Base-by-base conservation (phyloP, 208 protist species). In the Acanthamoeba castellanii region DNA sequence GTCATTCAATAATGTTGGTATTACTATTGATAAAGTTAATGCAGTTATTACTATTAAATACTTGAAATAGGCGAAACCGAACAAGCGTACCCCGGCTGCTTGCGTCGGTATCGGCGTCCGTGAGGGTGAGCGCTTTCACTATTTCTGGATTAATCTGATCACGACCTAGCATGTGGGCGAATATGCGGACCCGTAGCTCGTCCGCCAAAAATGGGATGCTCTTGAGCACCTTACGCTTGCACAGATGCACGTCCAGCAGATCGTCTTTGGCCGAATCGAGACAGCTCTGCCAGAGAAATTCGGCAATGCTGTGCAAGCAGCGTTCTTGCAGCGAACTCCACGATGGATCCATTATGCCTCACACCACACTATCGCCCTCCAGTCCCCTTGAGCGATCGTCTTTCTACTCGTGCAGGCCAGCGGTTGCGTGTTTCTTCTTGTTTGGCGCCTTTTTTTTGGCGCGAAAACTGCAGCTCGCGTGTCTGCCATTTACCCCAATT, bases 131-230 rank as follows among this genome's bases (percentile, higher is more conserved):
- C 16, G 72, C 34, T 13, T 50, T 42, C 18, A 82, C 16, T 6
- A 82, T 82, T 25, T 82, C 72, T 18, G 72, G 72, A 50, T 82
- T 42, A 5, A 82, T 18, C 72, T 82, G 72, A 82, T 50, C 25
- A 30, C 42, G 72, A 9, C 25, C 72, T 11, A 82, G 72, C 30
- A 82, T 42, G 25, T 47, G 25, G 13, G 72, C n/a, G 25, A 82
- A 82, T 7, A 82, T 42, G n/a, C 37, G n/a, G 13, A 45, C 25
- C 13, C 72, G n/a, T 5, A 50, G 32, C 37, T 42, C 11, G 13
- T 82, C 72, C 8, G 11, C 25, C 32, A 82, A 25, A 27, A 82
- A 82, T 20, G 72, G 72, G 72, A 82, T 82, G 32, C 72, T 82
- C 25, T 82, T 82, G 16, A 82, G 25, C n/a, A 82, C 16, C 25